Base-by-base conservation (phyloP, 2,329 filamentous ascomycete species). In the Cadophora sp. region DNA sequence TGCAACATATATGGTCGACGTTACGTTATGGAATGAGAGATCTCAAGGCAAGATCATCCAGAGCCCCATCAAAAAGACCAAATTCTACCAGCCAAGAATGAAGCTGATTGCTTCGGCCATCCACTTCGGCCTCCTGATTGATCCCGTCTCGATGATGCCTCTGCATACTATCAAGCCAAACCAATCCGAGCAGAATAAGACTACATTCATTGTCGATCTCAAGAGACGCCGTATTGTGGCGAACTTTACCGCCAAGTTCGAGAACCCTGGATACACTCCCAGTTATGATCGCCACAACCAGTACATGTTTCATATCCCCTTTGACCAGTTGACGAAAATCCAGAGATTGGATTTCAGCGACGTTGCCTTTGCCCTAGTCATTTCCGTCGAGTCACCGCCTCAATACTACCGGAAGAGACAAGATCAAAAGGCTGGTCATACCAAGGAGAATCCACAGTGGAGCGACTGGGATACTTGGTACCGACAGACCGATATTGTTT, bases 401-500 rank as follows among this genome's bases (percentile, higher is more conserved):
- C 69, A 73, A 40, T 78, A 77, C 63, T 80, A 71, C 59, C 75
- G 79, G 24, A 78, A 78, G 67, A 68, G 76, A 22, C 59, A 70
- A 19, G 72, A 80, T 26, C 69, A 76, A 7, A 64, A 69, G 16
- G 68, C 71, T 9, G 84, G 82, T 1, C 55, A 58, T 40, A 37
- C 55, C 19, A 58, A 24, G 55, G 55, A 64, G 50, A 64, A 40
- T 27, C 48, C 22, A 16, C 29, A 40, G 62, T 92, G 89, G 89
- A 82, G 77, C 56, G 85, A 87, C 26, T 81, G 81, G 68, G 83
- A 87, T 70, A 79, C 82, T 0, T 92, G 88, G 89, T 87, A 83
- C 66, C 84, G 90, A 24, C 88, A 91, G 72, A 91, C 89, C 0
- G 84, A 88, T 69, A 85, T 92, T 27, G 82, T 86, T n/a, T 81